Evolutionary conservation across 805 yeast species (phyloP).

Genomic region (Hanseniaspora singularis): DNA sequence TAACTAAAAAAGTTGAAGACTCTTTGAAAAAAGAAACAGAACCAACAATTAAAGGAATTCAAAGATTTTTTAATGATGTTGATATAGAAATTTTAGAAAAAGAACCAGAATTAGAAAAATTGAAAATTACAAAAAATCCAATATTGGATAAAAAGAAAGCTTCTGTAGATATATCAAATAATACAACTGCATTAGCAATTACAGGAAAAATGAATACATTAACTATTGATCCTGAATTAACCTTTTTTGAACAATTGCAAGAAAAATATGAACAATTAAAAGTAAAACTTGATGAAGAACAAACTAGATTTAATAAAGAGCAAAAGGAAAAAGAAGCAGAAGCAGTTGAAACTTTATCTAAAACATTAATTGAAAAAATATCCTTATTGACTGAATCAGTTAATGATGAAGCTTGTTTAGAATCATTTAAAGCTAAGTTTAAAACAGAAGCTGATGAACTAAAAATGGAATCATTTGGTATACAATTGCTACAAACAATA

Average conservation of each 20-base stretch:
- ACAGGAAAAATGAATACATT: constrained; percentile 2
- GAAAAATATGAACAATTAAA: constrained; percentile 36
- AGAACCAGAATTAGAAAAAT: background rate
- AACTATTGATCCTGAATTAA: constrained; percentile 15
- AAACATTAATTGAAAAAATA: constrained; percentile 45
- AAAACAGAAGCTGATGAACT: constrained; percentile 72
- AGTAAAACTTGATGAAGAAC: constrained; percentile 66
- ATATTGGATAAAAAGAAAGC: background rate
- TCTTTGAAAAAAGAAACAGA: constrained; percentile 18
- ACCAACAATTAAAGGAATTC: constrained; percentile 22
- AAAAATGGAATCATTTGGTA: constrained; percentile 75
- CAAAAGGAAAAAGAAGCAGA: constrained; percentile 35
- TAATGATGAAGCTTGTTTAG: constrained; percentile 48
- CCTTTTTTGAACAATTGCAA: constrained; percentile 21
- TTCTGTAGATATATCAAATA: background rate
- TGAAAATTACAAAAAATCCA: background rate
- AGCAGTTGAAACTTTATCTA: constrained; percentile 48
- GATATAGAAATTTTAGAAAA: background rate
- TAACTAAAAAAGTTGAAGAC: background rate
- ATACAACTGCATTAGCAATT: background rate
- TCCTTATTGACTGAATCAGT: constrained; percentile 50
- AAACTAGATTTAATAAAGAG: constrained; percentile 22
- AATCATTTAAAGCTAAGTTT: constrained; percentile 51
- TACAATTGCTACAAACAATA: constrained; percentile 64
- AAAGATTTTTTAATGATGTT: constrained; percentile 13